Evolutionary conservation across 306 rosid species (phyloP), one percentile per base, ranked within the genome.

Genomic region (Prunus salicina): DNA sequence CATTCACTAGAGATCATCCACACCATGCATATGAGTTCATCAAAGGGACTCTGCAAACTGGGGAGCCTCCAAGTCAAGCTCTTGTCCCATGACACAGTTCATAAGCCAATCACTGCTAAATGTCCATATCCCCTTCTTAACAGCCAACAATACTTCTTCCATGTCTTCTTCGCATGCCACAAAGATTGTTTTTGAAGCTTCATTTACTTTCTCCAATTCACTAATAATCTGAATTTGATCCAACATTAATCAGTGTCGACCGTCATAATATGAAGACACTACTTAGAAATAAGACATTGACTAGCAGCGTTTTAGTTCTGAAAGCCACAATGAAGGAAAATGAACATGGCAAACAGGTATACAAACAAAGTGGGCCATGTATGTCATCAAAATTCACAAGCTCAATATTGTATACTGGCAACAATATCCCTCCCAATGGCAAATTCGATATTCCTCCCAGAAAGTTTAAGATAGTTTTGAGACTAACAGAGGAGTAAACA

Each of bases 71-170:
- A 91, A 47, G 79, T 93, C 98, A 22, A 93, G 88, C 73, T 91
- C 93, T 78, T 93, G 97, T 83, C 86, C 86, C 98, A 93, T 88
- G 76, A 91, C 84, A 85, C 98, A 93, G 72, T 85, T 87, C 93
- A 93, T 93, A 74, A 91, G 87, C 93, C 98, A 93, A 45, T 91
- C 97, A 75, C 88, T 77, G 65, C 91, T 86, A 78, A 86, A 93
- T 66, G 96, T 93, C 83, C 84, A 69, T 63, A 88, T 80, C 68
- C 97, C 96, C 75, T 81, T 86, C 88, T 83, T 87, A 30, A 83
- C 87, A 51, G 98, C 97, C 76, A 82, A 5, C 71, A 87, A 69
- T 66, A 91, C 91, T 79, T 87, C 91, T 69, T 91, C 93, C 87
- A 83, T 84, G 65, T 93, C 93, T 82, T 93, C 92, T 73, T 93